phyloP scores from a whole-genome alignment of 2,329 filamentous ascomycete species.

The Colletotrichum godetiae region DNA sequence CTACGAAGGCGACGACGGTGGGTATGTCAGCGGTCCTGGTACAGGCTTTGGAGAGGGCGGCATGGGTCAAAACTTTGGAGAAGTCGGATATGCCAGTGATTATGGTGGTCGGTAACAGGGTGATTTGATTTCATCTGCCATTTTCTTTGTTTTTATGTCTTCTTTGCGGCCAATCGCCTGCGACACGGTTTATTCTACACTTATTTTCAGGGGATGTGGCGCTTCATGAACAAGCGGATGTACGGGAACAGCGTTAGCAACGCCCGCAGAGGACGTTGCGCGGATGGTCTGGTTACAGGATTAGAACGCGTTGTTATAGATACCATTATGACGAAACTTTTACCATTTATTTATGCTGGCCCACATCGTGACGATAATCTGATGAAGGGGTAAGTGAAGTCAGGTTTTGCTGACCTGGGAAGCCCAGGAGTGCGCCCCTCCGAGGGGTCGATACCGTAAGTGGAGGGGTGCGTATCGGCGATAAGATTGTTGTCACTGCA shows the following conservation, averaged over 20 bases:
- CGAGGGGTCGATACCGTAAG: background rate
- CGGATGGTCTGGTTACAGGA: constrained; percentile 30
- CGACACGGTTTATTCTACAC: constrained; percentile 8
- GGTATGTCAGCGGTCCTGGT: constrained; percentile 73
- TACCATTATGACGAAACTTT: constrained; percentile 33
- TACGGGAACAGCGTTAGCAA: constrained; percentile 24
- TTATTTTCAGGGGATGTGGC: constrained; percentile 1
- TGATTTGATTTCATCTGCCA: background rate
- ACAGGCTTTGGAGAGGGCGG: constrained; percentile 69
- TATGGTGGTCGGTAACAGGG: constrained; percentile 56
- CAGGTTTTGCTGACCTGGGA: background rate
- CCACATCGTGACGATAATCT: background rate
- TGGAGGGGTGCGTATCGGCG: background rate
- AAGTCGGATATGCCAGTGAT: constrained; percentile 65
- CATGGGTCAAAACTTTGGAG: constrained; percentile 65
- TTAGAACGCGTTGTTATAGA: constrained; percentile 35
- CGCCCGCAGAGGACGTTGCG: constrained; percentile 8
- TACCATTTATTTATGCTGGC: background rate
- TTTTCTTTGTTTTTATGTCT: constrained; percentile 13
- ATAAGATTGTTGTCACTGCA: constrained; percentile 15
- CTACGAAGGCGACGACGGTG: constrained; percentile 78
- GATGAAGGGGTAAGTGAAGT: background rate
- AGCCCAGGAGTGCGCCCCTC: background rate
- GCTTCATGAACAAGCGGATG: constrained; percentile 29
- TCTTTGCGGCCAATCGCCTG: constrained; percentile 11